Percentiles rank a stretch among this genome's conserved stretches.
Evolutionary conservation across 139 green algal genomes (phyloP).

Genomic region (Nannochloris sp.): DNA sequence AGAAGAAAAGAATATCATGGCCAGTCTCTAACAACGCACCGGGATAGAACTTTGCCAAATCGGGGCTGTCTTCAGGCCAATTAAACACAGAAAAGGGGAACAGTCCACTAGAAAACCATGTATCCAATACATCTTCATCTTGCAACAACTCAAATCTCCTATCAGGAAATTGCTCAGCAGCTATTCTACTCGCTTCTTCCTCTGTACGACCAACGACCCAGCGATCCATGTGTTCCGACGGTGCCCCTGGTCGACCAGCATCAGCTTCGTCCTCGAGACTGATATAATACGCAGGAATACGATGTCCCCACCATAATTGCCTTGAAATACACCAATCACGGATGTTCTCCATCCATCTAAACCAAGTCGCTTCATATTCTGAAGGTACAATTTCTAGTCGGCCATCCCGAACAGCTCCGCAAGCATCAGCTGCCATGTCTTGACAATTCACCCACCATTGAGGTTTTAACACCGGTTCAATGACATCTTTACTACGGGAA

Average conservation of each 20-base stretch:
- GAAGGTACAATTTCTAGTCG: conserved; percentile 82
- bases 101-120: conserved; percentile 69
- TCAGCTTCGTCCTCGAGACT: conserved; percentile 21
- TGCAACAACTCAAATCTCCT: conserved; percentile 20
- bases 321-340: conserved; percentile 94
- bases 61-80: conserved; percentile 65
- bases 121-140: conserved; percentile 92
- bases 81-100: conserved; percentile 80
- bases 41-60: conserved; percentile 80
- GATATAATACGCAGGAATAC: conserved; percentile 92
- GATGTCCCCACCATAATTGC: conserved; percentile 98
- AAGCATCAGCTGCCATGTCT: conserved; percentile 71
- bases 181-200: conserved; percentile 59
- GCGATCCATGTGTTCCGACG: conserved; percentile 50
- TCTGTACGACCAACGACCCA: conserved; percentile 71
- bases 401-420: conserved; percentile 66
- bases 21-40: conserved; percentile 76
- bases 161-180: conserved; percentile 16
- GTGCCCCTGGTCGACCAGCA: conserved; percentile 36
- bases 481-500: conserved; percentile 91
- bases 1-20: conserved; percentile 99
- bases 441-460: conserved; percentile 90
- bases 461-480: conserved; percentile 96
- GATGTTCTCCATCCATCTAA: conserved; percentile 94
- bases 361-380: conserved; percentile 76